These are phyloP conservation scores for Triticum timopheevii DNA, from an alignment of 176 grass and related monocot species.

Conservation along the genomic window DNA sequence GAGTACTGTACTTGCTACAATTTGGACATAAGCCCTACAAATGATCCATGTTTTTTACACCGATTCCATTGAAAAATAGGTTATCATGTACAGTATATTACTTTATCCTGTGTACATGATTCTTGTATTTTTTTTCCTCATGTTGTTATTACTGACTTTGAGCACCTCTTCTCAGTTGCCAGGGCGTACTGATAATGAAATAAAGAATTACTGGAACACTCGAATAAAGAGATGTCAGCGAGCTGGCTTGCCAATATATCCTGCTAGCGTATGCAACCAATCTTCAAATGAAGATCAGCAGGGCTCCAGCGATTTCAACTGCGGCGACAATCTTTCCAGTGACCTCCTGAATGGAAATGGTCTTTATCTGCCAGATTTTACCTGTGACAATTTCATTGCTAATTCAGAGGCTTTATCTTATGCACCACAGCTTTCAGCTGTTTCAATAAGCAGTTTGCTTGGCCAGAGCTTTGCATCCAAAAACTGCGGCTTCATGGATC, in stretches of 20 bases:
- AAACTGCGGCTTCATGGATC: constrained; percentile 57
- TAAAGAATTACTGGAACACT: constrained; percentile 99
- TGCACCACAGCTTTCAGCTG: constrained; percentile 49
- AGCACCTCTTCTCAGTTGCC: constrained; percentile 65
- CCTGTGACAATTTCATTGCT: constrained; percentile 53
- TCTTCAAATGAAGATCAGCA: constrained; percentile 61
- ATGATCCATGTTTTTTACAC: neutral
- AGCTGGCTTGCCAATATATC: constrained; percentile 72
- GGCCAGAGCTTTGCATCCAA: constrained; percentile 57
- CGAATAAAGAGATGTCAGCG: constrained; percentile 87
- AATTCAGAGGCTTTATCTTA: constrained; percentile 58
- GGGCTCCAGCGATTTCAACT: constrained; percentile 39
- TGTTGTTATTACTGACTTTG: constrained; percentile 30
- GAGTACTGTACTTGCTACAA: neutral
- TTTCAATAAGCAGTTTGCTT: constrained; percentile 53
- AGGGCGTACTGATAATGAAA: constrained; percentile 99
- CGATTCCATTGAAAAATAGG: neutral
- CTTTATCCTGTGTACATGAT: neutral
- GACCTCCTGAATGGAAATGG: constrained; percentile 56
- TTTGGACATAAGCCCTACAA: neutral
- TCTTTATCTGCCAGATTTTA: constrained; percentile 59
- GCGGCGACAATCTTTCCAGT: constrained; percentile 44
- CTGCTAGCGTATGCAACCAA: constrained; percentile 61
- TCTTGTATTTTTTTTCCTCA: neutral
- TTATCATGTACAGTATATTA: neutral